A percentile compares a stretch with the other conserved stretches of the same genome.
These are phyloP conservation scores for Sicyos baderoa DNA, from an alignment of 306 rosid species.

Conservation along the genomic window DNA sequence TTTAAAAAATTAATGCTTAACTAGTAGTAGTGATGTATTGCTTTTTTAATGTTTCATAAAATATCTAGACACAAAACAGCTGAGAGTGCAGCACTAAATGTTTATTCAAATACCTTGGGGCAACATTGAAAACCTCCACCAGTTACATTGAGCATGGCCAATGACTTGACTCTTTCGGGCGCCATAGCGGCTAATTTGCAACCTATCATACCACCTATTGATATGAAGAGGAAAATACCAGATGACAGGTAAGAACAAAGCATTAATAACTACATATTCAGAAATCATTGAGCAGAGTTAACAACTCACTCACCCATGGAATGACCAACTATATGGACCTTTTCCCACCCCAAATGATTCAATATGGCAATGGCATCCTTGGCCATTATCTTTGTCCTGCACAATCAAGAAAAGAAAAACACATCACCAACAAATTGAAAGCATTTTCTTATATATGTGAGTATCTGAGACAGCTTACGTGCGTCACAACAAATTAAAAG, in stretches of 20 bases:
- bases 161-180: conserved; percentile 65
- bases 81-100: not conserved
- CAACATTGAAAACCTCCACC: conserved; percentile 90
- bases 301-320: conserved; percentile 86
- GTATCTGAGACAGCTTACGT: not conserved
- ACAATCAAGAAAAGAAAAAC: conserved; percentile 23
- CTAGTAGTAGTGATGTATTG: not conserved
- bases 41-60: not conserved
- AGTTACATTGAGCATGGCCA: conserved; percentile 78
- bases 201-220: conserved; percentile 86
- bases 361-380: conserved; percentile 72
- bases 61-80: not conserved
- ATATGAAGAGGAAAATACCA: conserved; percentile 11
- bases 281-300: not conserved
- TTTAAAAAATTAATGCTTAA: not conserved
- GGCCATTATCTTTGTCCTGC: conserved; percentile 87
- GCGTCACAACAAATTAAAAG: too few species aligned
- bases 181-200: conserved; percentile 81
- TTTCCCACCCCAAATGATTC: conserved; percentile 86
- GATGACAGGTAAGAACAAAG: not conserved
- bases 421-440: not conserved
- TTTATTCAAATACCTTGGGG: conserved; percentile 56
- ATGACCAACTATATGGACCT: conserved; percentile 87
- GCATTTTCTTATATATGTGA: too few species aligned
- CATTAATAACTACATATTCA: not conserved